Evolutionary conservation across 2,329 filamentous ascomycete species (phyloP), one percentile per base, ranked within the genome.

Genomic region (Penicillium brevicompactum): DNA sequence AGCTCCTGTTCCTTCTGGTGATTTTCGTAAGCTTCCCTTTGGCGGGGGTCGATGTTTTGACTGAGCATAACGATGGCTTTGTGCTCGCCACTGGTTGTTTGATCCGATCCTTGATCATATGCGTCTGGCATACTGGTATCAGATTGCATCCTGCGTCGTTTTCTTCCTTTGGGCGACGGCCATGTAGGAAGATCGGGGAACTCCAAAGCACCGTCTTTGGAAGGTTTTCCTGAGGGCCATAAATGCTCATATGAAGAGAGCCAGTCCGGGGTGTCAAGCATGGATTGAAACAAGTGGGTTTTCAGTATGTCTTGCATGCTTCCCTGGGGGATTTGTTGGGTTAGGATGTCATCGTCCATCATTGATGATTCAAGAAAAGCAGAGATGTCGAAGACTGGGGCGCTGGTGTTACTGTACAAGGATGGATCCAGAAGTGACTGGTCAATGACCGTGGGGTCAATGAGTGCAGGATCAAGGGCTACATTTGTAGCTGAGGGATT

Each of bases 211-310:
- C 54, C 56, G 22, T 54, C 50, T 2, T 45, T 24, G 6, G n/a
- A 11, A n/a, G 56, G 56, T 10, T 27, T 13, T 24, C 54, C 56
- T 2, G 51, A 37, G 3, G 49, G 54, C 56, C 56, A 59, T 18
- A 57, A 22, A 1, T 48, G 46, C 2, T 49, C 21, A 21, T 18
- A n/a, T 5, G 11, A 18, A 13, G 22, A 21, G 5, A 59, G 30
- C 37, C 42, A 50, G 38, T 22, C 32, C 16, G 54, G 53, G 18
- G 38, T 37, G 2, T 57, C 30, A 16, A 48, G 31, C 37, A 59
- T 51, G 2, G 53, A 56, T 5, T 42, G 9, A 13, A 57, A 53
- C 3, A 43, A 13, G 34, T 49, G 45, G 13, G 27, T 7, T 3
- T 43, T 37, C 16, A 30, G 13, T 5, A 11, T 11, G 3, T 8